Evolutionary conservation across 108 stramenopile genomes (phyloP), one percentile per base, ranked within the genome.

Genomic region (Bacterosira constricta): DNA sequence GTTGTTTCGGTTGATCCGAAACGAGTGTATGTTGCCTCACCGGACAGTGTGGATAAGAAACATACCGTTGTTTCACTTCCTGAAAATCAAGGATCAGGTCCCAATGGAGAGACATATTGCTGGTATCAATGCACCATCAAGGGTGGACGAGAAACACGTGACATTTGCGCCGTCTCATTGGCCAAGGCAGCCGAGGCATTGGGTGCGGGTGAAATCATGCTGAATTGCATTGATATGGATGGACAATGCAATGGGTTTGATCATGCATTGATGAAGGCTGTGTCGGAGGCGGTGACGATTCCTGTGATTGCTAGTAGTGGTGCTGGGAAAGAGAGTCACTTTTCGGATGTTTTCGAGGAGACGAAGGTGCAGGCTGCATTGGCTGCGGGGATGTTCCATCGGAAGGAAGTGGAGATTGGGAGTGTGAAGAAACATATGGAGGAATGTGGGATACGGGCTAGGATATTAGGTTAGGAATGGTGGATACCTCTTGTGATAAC

Each of bases 201-300:
- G 6, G 99, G 99, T 35, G 99, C 98, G 6, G 99, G 99, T 17
- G 99, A 99, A 72, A 94, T 99, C 30, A 96, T 99, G 89, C 74
- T 99, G 42, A 99, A 99, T 74, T 98, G 97, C 63, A 97, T 99
- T 51, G 99, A 99, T 72, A 96, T 93, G 89, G 99, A 99, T 83
- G 99, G 99, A 36, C 97, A 98, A 82, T 84, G 95, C 55, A 87
- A 94, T 59, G 99, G 99, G 11, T 99, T 87, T 67, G 99, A 99
- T 69, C 65, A 93, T 25, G 86, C 84, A 11, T 86, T 99, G 50
- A 87, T 98, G 83, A 76, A 77, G 26, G 96, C 97, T 4, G 96
- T 99, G n/a, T 83, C 90, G 31, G 69, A 46, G 3, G 95, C 96
- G 9, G 97, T 99, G 12, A 69, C 83, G 7, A 97, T 99, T 38